Conservation (phyloP, 2,329 filamentous ascomycete species). For the Canariomyces notabilis region DNA sequence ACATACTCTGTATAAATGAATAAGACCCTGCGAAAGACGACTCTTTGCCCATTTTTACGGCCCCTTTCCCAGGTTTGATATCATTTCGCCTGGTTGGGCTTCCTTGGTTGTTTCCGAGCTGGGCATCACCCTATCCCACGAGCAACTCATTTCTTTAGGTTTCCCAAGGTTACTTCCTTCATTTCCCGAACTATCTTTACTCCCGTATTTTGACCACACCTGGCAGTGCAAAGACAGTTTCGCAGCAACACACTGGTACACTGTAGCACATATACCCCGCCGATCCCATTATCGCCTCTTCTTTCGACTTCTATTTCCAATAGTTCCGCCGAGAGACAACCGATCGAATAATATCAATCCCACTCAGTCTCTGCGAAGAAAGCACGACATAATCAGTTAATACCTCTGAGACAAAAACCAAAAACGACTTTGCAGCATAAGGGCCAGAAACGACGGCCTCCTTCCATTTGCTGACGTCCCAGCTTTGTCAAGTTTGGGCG, state of each 20-base stretch:
- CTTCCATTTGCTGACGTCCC: neutral
- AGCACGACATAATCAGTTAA: too few species aligned
- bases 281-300: neutral
- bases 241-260: neutral
- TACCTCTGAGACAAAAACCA: neutral
- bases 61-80: neutral
- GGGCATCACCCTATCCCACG: neutral
- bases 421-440: neutral
- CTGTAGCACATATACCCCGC: neutral
- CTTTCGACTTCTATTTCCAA: neutral
- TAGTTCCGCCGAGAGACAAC: neutral
- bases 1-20: neutral
- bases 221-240: too few species aligned
- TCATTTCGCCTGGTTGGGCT: too few species aligned
- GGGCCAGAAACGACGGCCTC: slow-evolving; percentile 16
- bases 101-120: too few species aligned
- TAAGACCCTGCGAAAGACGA: neutral
- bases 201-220: slow-evolving; percentile 4
- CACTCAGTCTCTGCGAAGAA: neutral
- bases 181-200: slow-evolving; percentile 10
- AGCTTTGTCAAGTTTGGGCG: neutral
- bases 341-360: neutral
- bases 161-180: slow-evolving; percentile 11
- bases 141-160: slow-evolving; percentile 5
- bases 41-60: neutral